Base-by-base conservation (phyloP, 257 asterid species). In the Primulina eburnea region DNA sequence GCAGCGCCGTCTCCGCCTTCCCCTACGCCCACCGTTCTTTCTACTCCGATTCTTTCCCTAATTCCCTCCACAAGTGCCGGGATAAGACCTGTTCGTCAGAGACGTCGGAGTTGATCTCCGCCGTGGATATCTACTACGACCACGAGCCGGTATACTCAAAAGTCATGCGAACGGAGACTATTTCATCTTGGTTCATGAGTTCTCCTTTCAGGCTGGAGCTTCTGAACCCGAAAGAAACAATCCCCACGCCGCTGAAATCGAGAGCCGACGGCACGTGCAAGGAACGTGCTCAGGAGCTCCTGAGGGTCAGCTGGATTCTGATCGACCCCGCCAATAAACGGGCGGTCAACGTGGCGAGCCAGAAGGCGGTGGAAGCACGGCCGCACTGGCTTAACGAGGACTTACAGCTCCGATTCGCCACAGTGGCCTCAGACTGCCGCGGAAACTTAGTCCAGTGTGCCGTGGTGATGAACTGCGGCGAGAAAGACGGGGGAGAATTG, bases 361-460 rank as follows among this genome's bases (percentile, higher is more conserved):
- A 32, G 62, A 61, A 24, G 26, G 89, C 96, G 30, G 90, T 88
- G 68, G 85, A 82, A 6, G 82, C 86, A 71, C 80, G 73, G 64
- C 82, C 83, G 70, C 89, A 87, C 75, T 92, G 97, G 93, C 59
- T 87, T 56, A 83, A 87, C 50, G 92, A 86, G 37, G 92, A 85
- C 18, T 55, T 85, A 9, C 81, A 83, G 67, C 83, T 85, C 9
- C 69, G 83, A 2, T 88, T 77, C 75, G 77, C 85, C 3, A 86
- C 89, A 18, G 87, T 88, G 64, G 50, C 86, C 74, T 59, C 18
- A 8, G 64, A 77, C 79, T 75, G 73, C 0, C 60, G 32, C 59
- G 86, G 76, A 1, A 80, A 67, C 30, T 38, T 67, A 30, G 85
- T 85, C 2, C 90, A 81, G 77, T 86, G 83, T 55, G 82, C 79